Percentiles rank a stretch among this genome's conserved stretches.
Evolutionary conservation across 495 filamentous ascomycete genomes (phyloP).

Genomic region (Xylaria sp.): DNA sequence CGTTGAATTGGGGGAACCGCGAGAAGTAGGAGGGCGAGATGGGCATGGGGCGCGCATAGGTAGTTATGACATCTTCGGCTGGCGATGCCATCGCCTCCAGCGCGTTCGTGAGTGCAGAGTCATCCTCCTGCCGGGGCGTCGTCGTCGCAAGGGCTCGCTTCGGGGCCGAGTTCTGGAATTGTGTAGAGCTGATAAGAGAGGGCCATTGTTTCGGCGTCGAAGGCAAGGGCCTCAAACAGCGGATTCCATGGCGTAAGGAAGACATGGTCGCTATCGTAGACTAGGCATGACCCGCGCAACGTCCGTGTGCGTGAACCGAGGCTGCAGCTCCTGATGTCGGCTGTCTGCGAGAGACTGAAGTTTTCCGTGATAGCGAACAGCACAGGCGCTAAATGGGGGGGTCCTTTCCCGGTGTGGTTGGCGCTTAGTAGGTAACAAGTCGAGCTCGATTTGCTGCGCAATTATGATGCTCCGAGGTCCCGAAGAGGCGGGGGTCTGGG

Average conservation of each 20-base stretch:
- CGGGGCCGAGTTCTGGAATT: constrained; percentile 20
- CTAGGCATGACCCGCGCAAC: constrained; percentile 35
- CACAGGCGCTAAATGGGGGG: background rate
- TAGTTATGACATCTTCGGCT: constrained; percentile 44
- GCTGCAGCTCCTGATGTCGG: constrained; percentile 6
- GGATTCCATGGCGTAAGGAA: constrained; percentile 38
- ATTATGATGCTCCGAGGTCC: constrained; percentile 28
- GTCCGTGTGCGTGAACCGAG: background rate
- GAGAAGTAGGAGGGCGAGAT: constrained; percentile 94
- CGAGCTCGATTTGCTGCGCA: constrained; percentile 17
- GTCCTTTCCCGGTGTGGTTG: background rate
- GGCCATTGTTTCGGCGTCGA: constrained; percentile 31
- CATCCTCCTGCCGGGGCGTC: constrained; percentile 22
- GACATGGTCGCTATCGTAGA: constrained; percentile 40
- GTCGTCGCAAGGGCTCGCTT: constrained; percentile 34
- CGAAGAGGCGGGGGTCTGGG: background rate
- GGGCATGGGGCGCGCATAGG: constrained; percentile 74
- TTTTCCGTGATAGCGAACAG: constrained; percentile 13
- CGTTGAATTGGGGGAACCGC: constrained; percentile 81
- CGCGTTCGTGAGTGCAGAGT: constrained; percentile 29
- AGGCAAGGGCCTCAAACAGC: constrained; percentile 39
- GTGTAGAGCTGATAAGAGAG: constrained; percentile 25
- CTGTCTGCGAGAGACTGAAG: constrained; percentile 15
- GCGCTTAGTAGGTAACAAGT: background rate
- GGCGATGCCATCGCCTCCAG: constrained; percentile 9